A percentile compares a stretch with the other conserved stretches of the same genome.
Evolutionary conservation across 169 alveolate genomes (phyloP).

Genomic region (Cyclospora cayetanensis): DNA sequence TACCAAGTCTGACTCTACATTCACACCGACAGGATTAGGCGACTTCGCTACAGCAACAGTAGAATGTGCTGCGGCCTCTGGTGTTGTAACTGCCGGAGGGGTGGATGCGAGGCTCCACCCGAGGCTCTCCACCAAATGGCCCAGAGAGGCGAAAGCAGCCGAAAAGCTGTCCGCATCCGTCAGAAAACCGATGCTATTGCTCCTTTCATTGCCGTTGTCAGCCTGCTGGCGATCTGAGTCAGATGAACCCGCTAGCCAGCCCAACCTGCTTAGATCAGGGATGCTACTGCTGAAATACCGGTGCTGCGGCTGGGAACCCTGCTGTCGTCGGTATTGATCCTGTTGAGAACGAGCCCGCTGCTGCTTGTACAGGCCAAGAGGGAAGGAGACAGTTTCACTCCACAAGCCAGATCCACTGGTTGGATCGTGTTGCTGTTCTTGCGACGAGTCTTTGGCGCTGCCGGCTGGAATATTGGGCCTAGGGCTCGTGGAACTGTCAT

Average conservation of each 20-base stretch:
- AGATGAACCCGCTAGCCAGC: slow-evolving; percentile 26
- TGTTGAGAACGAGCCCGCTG: not conserved
- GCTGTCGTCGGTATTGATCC: not conserved
- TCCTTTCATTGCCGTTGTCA: not conserved
- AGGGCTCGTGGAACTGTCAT: no score
- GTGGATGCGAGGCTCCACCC: not conserved
- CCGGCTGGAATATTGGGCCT: no score
- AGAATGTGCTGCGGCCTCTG: not conserved
- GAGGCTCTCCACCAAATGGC: not conserved
- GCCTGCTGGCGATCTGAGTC: not conserved
- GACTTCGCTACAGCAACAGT: not conserved
- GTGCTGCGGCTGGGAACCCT: slow-evolving; percentile 25
- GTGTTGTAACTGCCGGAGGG: not conserved
- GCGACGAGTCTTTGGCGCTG: no score
- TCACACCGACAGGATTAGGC: no score
- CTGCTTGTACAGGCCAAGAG: not conserved
- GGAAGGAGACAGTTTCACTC: slow-evolving; percentile 18
- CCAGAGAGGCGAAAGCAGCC: slow-evolving; percentile 11
- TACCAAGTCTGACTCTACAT: no score
- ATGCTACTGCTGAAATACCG: slow-evolving; percentile 11
- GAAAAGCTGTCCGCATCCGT: not conserved
- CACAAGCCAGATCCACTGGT: not conserved
- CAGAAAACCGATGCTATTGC: not conserved
- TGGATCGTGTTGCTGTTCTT: slow-evolving; percentile 3
- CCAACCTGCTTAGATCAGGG: slow-evolving; percentile 2